Conservation (phyloP, 768 basidiomycete genomes). For the Udeniomyces megalosporus region DNA sequence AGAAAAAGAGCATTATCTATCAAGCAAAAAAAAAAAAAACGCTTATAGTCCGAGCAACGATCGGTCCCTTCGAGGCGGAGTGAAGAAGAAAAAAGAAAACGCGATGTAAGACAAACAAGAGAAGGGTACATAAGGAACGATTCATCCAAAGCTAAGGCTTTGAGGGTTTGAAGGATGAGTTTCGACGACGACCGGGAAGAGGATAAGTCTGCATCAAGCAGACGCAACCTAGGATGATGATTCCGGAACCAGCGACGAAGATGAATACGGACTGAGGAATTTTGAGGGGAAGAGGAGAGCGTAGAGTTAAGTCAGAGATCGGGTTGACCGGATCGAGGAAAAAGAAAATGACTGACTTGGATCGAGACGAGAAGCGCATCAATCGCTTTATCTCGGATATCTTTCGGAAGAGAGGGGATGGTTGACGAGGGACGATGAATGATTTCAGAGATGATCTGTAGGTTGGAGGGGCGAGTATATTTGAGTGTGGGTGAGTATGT, state of each 20-base stretch:
- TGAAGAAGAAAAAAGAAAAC: too few species aligned
- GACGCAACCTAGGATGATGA: neutral
- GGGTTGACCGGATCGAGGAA: too few species aligned
- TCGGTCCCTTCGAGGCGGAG: too few species aligned
- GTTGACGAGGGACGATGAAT: constrained; percentile 21
- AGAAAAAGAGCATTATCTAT: too few species aligned
- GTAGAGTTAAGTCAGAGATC: neutral
- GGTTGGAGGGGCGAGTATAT: constrained; percentile 6
- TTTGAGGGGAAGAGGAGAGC: neutral
- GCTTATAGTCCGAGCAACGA: too few species aligned
- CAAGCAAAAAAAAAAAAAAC: too few species aligned
- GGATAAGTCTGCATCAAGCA: neutral
- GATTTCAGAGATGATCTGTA: constrained; percentile 17
- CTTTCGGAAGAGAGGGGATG: constrained; percentile 17
- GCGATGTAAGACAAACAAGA: too few species aligned
- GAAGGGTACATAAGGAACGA: too few species aligned
- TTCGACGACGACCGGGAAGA: constrained; percentile 2
- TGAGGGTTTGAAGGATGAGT: too few species aligned
- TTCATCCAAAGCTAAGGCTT: too few species aligned
- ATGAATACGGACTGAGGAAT: constrained; percentile 3
- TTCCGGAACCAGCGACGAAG: neutral
- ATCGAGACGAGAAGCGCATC: constrained; percentile 23
- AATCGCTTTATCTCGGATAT: constrained; percentile 17
- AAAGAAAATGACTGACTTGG: neutral
- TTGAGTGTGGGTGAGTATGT: neutral